Evolutionary conservation across 495 filamentous ascomycete species (phyloP).

Genomic region (Penicillium paradoxum): DNA sequence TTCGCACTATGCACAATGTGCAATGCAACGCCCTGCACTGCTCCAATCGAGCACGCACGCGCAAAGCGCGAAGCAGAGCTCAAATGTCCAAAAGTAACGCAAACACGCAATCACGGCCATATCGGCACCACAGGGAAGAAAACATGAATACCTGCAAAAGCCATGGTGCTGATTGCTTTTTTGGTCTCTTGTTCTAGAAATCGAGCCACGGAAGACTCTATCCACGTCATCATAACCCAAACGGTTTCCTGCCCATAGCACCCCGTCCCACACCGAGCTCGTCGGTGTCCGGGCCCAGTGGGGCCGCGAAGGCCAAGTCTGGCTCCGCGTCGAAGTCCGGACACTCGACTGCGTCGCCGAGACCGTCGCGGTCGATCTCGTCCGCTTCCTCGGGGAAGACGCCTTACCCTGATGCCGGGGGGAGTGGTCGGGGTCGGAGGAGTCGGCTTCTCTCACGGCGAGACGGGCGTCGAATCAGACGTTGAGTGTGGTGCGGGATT

Average conservation of each 20-base stretch:
- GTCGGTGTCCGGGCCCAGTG: too few relatives aligned
- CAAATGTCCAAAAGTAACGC: conserved; percentile 46
- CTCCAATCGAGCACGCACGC: conserved; percentile 83
- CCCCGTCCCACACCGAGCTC: conserved; percentile 22
- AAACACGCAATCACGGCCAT: too few relatives aligned
- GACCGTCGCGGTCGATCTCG: conserved; percentile 3
- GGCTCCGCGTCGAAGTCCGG: neutral
- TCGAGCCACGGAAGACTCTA: conserved; percentile 26
- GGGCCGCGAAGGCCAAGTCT: too few relatives aligned
- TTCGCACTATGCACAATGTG: conserved; percentile 96
- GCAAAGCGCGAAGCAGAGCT: conserved; percentile 90
- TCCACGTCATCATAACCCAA: conserved; percentile 24
- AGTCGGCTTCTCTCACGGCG: neutral
- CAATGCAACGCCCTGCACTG: conserved; percentile 82
- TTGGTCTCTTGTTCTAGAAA: conserved; percentile 32
- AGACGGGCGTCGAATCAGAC: neutral
- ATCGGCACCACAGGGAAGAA: conserved; percentile 16
- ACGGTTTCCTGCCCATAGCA: conserved; percentile 35
- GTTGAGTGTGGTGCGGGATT: neutral
- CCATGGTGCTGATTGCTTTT: conserved; percentile 32
- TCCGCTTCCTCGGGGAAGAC: conserved; percentile 7
- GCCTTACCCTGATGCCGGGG: neutral
- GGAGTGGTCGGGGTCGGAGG: neutral
- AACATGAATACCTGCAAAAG: conserved; percentile 17
- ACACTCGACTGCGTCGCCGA: neutral